Percentiles rank a stretch among this genome's conserved stretches.
Evolutionary conservation across 805 yeast species (phyloP).

Genomic region (Yarrowia alimentaria): DNA sequence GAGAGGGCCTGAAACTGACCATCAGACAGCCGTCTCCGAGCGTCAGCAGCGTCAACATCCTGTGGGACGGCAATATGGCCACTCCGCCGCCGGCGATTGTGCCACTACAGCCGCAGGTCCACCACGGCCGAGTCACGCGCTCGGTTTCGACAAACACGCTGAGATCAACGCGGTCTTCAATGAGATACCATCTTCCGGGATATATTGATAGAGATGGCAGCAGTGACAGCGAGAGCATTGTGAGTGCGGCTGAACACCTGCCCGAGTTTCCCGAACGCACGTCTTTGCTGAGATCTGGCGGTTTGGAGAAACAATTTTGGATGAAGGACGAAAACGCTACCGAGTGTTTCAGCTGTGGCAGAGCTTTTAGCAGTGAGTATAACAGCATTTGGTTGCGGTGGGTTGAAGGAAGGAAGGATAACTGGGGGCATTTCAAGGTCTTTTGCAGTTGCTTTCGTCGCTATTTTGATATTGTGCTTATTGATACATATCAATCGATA

Average conservation of each 20-base stretch:
- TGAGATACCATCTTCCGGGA: constrained; percentile 24
- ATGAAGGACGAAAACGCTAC: constrained; percentile 91
- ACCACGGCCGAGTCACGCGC: constrained; percentile 9
- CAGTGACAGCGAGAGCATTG: constrained; percentile 35
- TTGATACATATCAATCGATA: no score
- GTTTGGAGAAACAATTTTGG: constrained; percentile 80
- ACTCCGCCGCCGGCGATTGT: constrained; percentile 8
- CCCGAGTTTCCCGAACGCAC: constrained; percentile 29
- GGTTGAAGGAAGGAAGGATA: no score
- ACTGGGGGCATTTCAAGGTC: no score
- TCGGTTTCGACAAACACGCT: constrained; percentile 20
- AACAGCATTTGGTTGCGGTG: background rate
- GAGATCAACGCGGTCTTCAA: constrained; percentile 14
- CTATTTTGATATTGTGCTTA: no score
- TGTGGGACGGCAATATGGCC: constrained; percentile 23
- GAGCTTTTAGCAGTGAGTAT: constrained; percentile 50
- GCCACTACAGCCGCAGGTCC: constrained; percentile 8
- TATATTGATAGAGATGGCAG: constrained; percentile 31
- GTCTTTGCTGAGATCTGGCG: constrained; percentile 32
- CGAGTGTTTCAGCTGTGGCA: constrained; percentile 81
- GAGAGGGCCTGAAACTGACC: constrained; percentile 2
- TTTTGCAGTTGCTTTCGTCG: no score
- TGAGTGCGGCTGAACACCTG: constrained; percentile 30
- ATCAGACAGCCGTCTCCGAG: constrained; percentile 18
- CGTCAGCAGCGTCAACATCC: constrained; percentile 16